A percentile compares a stretch with the other conserved stretches of the same genome.
Evolutionary conservation across 371 early-diverging fungal genomes (phyloP).

Genomic region (Mucor ambiguus): DNA sequence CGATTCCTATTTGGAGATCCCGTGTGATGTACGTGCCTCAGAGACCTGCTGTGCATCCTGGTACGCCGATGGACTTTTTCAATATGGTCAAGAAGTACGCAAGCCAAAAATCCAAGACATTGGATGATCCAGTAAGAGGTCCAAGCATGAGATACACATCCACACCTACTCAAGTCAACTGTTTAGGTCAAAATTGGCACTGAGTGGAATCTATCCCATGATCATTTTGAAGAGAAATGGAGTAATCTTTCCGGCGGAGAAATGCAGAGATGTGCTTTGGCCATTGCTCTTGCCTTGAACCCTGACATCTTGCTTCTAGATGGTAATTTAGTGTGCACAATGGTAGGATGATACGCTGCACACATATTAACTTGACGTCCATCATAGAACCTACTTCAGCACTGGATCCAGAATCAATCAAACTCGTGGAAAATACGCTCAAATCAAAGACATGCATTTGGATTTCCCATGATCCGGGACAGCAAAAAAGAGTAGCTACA

Average conservation of each 20-base stretch:
- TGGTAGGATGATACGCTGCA: neutral
- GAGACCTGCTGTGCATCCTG: conserved; percentile 71
- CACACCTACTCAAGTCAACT: neutral
- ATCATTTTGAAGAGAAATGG: conserved; percentile 78
- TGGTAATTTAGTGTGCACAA: conserved; percentile 40
- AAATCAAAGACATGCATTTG: conserved; percentile 66
- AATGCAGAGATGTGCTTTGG: conserved; percentile 80
- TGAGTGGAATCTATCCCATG: conserved; percentile 69
- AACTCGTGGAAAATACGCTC: conserved; percentile 76
- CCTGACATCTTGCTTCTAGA: conserved; percentile 84
- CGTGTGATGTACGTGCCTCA: conserved; percentile 89
- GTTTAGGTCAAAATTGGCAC: conserved; percentile 52
- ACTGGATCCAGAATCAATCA: conserved; percentile 74
- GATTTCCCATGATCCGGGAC: conserved; percentile 83
- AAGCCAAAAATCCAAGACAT: conserved; percentile 51
- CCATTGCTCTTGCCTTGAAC: conserved; percentile 81
- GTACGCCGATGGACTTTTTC: conserved; percentile 75
- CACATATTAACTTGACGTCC: neutral
- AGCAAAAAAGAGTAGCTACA: conserved; percentile 71
- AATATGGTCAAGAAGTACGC: conserved; percentile 58
- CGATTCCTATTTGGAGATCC: conserved; percentile 78
- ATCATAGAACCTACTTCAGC: conserved; percentile 84
- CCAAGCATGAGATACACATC: neutral
- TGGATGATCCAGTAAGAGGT: conserved; percentile 61
- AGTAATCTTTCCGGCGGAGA: conserved; percentile 87